Evolutionary conservation across 2,329 filamentous ascomycete genomes (phyloP).

Genomic region (Cercospora sp.): DNA sequence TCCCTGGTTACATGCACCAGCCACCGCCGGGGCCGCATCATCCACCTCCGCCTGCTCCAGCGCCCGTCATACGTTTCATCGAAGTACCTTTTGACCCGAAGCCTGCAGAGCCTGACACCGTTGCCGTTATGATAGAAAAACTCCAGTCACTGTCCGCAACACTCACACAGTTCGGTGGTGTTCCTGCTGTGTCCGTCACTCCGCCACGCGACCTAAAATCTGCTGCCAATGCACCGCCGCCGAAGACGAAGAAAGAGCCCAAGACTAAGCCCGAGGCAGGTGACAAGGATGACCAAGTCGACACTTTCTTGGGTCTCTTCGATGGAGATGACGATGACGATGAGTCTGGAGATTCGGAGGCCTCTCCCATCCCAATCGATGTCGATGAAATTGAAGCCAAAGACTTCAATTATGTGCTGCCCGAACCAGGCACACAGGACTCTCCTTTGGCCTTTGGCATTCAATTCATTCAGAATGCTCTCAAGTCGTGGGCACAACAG

Average conservation of each 20-base stretch:
- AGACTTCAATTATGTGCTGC: slow-evolving; percentile 19
- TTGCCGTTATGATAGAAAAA: slow-evolving; percentile 32
- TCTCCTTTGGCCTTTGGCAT: slow-evolving; percentile 35
- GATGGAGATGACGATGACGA: slow-evolving; percentile 29
- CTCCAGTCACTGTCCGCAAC: slow-evolving; percentile 30
- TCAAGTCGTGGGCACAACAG: slow-evolving; percentile 39
- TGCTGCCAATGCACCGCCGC: background rate
- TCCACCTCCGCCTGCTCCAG: slow-evolving; percentile 16
- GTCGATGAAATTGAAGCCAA: slow-evolving; percentile 15
- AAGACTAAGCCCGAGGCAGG: slow-evolving; percentile 1
- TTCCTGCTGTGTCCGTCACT: slow-evolving; percentile 24
- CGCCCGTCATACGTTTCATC: slow-evolving; percentile 28
- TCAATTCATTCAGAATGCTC: slow-evolving; percentile 38
- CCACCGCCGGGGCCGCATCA: slow-evolving; percentile 14
- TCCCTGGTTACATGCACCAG: slow-evolving; percentile 10
- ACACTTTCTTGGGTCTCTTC: slow-evolving; percentile 33
- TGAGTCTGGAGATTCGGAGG: slow-evolving; percentile 17
- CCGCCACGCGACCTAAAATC: slow-evolving; percentile 14
- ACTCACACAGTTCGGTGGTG: slow-evolving; percentile 34
- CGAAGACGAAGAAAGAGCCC: slow-evolving; percentile 1
- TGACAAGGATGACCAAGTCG: slow-evolving; percentile 19
- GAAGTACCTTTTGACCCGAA: slow-evolving; percentile 23
- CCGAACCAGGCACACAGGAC: slow-evolving; percentile 28
- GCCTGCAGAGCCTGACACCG: slow-evolving; percentile 23
- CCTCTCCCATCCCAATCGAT: background rate